A percentile compares a stretch with the other conserved stretches of the same genome.
Evolutionary conservation across 345 rosid genomes (phyloP).

Genomic region (Populus euphratica): DNA sequence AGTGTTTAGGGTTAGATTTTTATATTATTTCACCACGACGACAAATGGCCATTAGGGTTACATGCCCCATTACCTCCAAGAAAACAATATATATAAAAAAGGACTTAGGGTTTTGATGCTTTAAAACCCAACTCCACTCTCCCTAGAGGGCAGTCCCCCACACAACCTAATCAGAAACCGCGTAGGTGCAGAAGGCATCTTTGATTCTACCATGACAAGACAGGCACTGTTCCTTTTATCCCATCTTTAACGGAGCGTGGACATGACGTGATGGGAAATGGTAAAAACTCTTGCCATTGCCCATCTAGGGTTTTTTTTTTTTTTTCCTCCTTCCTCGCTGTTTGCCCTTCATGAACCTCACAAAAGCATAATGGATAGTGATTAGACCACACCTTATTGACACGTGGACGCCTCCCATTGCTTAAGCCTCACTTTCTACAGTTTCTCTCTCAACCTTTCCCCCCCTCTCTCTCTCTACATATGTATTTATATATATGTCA

Average conservation of each 20-base stretch:
- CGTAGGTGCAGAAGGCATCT: constrained; percentile 35
- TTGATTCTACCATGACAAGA: constrained; percentile 13
- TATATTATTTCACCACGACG: neutral
- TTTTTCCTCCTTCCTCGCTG: neutral
- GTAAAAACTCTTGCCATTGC: constrained; percentile 14
- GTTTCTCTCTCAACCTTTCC: constrained; percentile 20
- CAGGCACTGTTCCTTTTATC: neutral
- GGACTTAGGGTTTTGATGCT: constrained; percentile 38
- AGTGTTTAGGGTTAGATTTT: constrained; percentile 28
- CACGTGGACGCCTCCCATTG: constrained; percentile 38
- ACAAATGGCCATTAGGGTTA: constrained; percentile 25
- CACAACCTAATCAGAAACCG: constrained; percentile 26
- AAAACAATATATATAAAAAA: neutral
- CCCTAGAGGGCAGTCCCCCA: neutral
- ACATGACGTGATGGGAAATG: constrained; percentile 27
- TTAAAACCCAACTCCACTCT: constrained; percentile 15
- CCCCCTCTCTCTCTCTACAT: neutral
- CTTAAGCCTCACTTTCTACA: neutral
- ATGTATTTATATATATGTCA: constrained; percentile 19
- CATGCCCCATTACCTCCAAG: neutral
- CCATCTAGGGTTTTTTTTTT: constrained; percentile 52
- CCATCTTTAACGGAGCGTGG: constrained; percentile 28
- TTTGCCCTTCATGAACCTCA: constrained; percentile 4
- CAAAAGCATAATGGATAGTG: constrained; percentile 43
- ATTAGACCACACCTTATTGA: constrained; percentile 55